Evolutionary conservation across 176 grass and related monocot species (phyloP).

Genomic region (Triticum timopheevii): DNA sequence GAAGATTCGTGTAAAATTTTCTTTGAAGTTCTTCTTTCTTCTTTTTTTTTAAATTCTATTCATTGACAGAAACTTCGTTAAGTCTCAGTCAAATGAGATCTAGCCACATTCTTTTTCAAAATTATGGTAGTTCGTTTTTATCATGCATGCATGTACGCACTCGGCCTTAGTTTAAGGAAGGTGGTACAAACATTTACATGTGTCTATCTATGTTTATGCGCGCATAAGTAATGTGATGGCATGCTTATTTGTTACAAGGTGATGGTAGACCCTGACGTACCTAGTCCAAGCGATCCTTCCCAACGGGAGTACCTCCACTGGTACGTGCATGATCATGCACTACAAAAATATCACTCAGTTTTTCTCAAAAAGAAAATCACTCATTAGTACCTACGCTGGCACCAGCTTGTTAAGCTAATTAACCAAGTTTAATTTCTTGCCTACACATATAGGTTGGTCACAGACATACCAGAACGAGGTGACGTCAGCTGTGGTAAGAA

Average conservation of each 20-base stretch:
- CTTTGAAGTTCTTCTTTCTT: too few relatives aligned
- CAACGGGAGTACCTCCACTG: conserved; percentile 84
- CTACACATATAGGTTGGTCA: conserved; percentile 57
- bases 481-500: conserved; percentile 53
- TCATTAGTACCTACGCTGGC: too few relatives aligned
- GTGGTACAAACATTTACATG: too few relatives aligned
- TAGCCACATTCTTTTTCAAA: too few relatives aligned
- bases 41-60: too few relatives aligned
- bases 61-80: too few relatives aligned
- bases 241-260: conserved; percentile 40
- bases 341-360: neutral
- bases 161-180: too few relatives aligned
- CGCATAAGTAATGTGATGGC: neutral
- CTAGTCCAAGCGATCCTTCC: conserved; percentile 73
- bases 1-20: too few relatives aligned
- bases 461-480: conserved; percentile 74
- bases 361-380: too few relatives aligned
- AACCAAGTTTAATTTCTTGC: neutral
- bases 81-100: too few relatives aligned
- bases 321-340: conserved; percentile 22
- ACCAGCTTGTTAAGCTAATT: neutral
- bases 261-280: conserved; percentile 85
- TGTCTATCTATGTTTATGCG: too few relatives aligned
- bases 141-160: neutral
- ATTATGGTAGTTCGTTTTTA: neutral